Conservation (phyloP, 768 basidiomycete species). For the Trametopsis cervina region DNA sequence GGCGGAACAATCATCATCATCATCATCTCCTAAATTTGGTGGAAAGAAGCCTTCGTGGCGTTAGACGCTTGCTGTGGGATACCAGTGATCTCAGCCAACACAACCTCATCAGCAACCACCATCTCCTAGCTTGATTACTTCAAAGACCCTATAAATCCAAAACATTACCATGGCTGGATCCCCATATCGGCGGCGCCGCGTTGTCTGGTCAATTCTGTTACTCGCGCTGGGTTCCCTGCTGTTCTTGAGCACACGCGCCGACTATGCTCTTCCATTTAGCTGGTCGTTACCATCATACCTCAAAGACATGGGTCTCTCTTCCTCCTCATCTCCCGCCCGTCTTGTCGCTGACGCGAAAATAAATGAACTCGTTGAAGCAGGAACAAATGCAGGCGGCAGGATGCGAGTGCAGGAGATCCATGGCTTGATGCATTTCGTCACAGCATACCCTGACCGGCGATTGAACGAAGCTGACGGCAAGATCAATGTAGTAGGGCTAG, state of each 20-base stretch:
- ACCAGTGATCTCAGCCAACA: no score
- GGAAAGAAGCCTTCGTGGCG: background rate
- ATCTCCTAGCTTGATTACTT: no score
- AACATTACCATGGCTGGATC: conserved; percentile 3
- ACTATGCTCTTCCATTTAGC: conserved; percentile 30
- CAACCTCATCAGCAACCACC: no score
- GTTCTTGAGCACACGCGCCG: conserved; percentile 29
- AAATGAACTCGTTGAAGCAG: conserved; percentile 8
- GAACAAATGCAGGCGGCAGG: no score
- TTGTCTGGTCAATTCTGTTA: conserved; percentile 33
- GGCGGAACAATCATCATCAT: no score
- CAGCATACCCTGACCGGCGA: conserved; percentile 37
- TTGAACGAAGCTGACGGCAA: conserved; percentile 23
- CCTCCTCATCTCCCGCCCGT: conserved; percentile 29
- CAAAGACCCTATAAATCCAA: no score
- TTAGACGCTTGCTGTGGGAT: background rate
- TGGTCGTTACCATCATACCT: conserved; percentile 13
- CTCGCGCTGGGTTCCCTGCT: conserved; percentile 33
- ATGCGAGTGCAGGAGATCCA: conserved; percentile 49
- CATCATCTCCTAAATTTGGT: background rate
- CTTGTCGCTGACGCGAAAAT: conserved; percentile 24
- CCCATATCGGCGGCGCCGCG: conserved; percentile 34
- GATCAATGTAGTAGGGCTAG: conserved; percentile 16
- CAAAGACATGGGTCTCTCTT: conserved; percentile 25
- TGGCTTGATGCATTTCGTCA: conserved; percentile 63